These are phyloP conservation scores for Trichoderma aggressivum DNA, from an alignment of 2,329 filamentous ascomycete genomes.

Conservation along the genomic window DNA sequence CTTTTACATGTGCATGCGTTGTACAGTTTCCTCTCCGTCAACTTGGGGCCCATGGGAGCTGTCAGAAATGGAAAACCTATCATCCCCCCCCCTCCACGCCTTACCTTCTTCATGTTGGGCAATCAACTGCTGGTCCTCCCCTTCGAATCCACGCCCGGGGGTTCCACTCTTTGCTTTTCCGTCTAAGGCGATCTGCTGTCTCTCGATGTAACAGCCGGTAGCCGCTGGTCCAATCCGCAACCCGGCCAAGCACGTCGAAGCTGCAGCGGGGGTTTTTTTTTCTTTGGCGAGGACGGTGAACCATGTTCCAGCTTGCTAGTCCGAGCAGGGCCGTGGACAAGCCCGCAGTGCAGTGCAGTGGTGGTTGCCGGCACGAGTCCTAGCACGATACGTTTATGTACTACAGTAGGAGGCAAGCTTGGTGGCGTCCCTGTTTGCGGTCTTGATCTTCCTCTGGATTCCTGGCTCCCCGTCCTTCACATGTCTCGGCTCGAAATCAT, in stretches of 20 bases:
- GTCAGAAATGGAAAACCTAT: not conserved
- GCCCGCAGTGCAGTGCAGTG: not conserved
- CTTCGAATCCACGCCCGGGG: not conserved
- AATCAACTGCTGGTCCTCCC: not conserved
- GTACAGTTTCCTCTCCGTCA: not conserved
- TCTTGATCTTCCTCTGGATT: not conserved
- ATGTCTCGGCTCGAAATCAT: not conserved
- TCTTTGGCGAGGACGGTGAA: not conserved
- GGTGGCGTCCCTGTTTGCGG: not conserved
- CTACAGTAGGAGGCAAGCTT: not conserved
- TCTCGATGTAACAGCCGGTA: not conserved
- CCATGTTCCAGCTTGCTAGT: not conserved
- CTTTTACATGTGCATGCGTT: not conserved
- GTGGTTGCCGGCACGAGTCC: not conserved
- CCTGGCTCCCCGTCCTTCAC: not conserved
- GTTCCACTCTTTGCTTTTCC: not conserved
- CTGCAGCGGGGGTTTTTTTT: not conserved
- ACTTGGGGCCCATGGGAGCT: not conserved
- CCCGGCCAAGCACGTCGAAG: not conserved
- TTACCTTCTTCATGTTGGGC: not conserved
- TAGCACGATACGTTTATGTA: not conserved
- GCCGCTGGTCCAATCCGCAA: not conserved
- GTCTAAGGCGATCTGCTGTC: not conserved
- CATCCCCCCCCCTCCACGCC: not conserved
- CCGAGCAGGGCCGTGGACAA: not conserved